Conservation (phyloP, 768 basidiomycete species). For the Glaciozyma martinii region DNA sequence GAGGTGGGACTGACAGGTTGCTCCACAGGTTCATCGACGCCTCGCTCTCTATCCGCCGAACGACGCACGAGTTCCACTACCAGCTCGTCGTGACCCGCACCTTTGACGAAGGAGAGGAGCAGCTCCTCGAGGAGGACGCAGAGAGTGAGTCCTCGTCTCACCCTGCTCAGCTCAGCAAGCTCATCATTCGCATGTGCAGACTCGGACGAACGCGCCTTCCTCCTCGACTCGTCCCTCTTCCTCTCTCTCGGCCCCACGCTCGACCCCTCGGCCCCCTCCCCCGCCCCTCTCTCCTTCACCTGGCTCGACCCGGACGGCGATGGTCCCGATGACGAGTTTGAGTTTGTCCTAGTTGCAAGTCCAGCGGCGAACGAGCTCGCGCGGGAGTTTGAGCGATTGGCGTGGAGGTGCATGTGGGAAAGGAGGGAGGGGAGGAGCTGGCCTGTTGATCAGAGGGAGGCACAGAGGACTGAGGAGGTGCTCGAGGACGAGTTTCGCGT, state of each 20-base stretch:
- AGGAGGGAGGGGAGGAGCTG: conserved; percentile 64
- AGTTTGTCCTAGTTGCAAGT: conserved; percentile 70
- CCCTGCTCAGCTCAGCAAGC: background rate
- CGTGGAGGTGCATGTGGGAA: conserved; percentile 95
- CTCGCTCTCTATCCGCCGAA: conserved; percentile 81
- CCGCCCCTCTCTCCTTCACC: conserved; percentile 65
- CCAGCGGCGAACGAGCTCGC: conserved; percentile 41
- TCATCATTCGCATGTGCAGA: conserved; percentile 46
- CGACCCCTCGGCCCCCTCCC: conserved; percentile 30
- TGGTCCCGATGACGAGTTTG: conserved; percentile 75
- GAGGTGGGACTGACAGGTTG: background rate
- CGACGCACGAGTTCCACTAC: conserved; percentile 54
- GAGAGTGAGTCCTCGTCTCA: conserved; percentile 37
- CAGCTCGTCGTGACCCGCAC: conserved; percentile 93
- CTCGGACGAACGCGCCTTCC: conserved; percentile 85
- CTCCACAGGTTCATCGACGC: conserved; percentile 77
- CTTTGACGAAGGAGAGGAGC: conserved; percentile 93
- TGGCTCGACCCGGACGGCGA: conserved; percentile 84
- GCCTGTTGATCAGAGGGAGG: conserved; percentile 59
- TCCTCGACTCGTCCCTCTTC: conserved; percentile 80
- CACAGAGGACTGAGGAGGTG: conserved; percentile 39
- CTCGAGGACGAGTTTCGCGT: conserved; percentile 66
- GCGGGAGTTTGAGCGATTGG: conserved; percentile 83
- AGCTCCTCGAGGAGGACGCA: conserved; percentile 78
- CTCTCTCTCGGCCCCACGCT: conserved; percentile 52